Conservation (phyloP, 306 rosid species). For the Phaseolus lunatus region DNA sequence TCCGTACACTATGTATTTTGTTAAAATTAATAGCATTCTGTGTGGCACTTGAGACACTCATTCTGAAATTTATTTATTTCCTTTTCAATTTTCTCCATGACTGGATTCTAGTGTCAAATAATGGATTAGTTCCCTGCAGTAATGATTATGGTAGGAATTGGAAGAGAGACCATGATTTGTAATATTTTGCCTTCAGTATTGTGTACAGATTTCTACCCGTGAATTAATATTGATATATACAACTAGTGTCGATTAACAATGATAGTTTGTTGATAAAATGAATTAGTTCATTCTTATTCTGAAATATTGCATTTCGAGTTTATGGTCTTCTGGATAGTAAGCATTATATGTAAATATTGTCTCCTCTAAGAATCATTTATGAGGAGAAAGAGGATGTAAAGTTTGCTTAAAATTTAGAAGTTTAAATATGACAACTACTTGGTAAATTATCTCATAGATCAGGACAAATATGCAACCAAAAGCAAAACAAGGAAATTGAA, state of each 20-base stretch:
- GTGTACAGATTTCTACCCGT: not conserved
- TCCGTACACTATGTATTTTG: not conserved
- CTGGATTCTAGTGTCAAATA: conserved; percentile 12
- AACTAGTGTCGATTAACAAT: conserved; percentile 1
- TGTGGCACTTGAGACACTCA: conserved; percentile 30
- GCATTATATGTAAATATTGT: no score
- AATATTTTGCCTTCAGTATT: not conserved
- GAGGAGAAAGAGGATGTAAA: not conserved
- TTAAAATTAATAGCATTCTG: conserved; percentile 18
- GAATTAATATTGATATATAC: not conserved
- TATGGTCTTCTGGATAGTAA: not conserved
- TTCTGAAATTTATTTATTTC: conserved; percentile 44
- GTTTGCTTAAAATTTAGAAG: not conserved
- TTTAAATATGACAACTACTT: not conserved
- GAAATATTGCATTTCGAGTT: conserved; percentile 5
- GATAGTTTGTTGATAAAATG: not conserved
- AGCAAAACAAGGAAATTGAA: no score
- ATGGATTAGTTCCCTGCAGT: conserved; percentile 26
- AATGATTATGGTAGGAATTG: conserved; percentile 10
- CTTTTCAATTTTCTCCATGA: not conserved
- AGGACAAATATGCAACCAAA: no score
- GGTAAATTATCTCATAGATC: no score
- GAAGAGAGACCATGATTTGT: conserved; percentile 1
- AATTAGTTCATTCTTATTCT: not conserved
- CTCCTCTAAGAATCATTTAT: no score